A percentile compares a stretch with the other conserved stretches of the same genome.
Conservation (phyloP, 805 yeast genomes). For the Candida odintsovae region DNA sequence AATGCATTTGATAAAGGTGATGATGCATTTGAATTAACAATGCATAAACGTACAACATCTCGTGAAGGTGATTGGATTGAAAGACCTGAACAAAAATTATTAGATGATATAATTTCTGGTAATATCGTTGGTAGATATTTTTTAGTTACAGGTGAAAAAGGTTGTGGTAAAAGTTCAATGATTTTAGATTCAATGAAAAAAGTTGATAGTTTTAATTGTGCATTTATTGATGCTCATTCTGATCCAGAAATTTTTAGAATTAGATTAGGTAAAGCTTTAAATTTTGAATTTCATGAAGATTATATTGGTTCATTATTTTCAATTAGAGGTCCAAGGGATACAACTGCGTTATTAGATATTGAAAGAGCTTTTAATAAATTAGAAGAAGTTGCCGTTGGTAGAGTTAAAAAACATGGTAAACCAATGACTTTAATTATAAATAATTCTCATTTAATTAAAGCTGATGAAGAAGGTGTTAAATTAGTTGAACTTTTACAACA, state of each 20-base stretch:
- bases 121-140: conserved; percentile 62
- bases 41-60: conserved; percentile 37
- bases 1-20: conserved; percentile 64
- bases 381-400: conserved; percentile 60
- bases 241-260: conserved; percentile 80
- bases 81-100: conserved; percentile 57
- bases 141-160: conserved; percentile 75
- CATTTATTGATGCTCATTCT: conserved; percentile 75
- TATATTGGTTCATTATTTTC: conserved; percentile 78
- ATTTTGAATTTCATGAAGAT: conserved; percentile 72
- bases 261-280: conserved; percentile 68
- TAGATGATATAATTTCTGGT: conserved; percentile 65
- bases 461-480: conserved; percentile 67
- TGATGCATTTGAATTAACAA: conserved; percentile 53
- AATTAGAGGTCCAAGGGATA: conserved; percentile 79
- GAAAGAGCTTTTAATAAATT: conserved; percentile 76
- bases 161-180: conserved; percentile 80
- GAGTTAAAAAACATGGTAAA: conserved; percentile 34
- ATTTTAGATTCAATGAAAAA: conserved; percentile 64
- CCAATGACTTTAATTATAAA: conserved; percentile 71
- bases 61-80: conserved; percentile 55
- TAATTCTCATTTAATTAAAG: conserved; percentile 67
- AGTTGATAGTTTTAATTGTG: conserved; percentile 56
- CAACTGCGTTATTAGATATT: conserved; percentile 74
- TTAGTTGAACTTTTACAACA: conserved; percentile 74